Conservation (phyloP, 2,329 filamentous ascomycete species). For the Hyphodiscus sp. region DNA sequence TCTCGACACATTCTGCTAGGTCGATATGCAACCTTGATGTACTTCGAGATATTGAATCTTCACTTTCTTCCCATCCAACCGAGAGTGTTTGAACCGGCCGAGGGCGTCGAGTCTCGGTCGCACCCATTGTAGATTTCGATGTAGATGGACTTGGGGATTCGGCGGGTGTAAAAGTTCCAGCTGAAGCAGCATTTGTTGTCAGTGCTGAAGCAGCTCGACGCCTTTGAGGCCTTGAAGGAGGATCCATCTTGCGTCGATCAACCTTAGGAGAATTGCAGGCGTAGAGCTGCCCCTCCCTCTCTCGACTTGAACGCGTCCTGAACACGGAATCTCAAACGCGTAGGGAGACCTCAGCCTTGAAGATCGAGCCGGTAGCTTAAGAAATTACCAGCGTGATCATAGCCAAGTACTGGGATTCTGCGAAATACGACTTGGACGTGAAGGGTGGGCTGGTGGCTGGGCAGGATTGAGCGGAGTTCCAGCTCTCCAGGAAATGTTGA, state of each 20-base stretch:
- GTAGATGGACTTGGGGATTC: slow-evolving; percentile 24
- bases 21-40: slow-evolving; percentile 38
- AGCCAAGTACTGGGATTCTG: slow-evolving; percentile 10
- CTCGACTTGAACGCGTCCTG: slow-evolving; percentile 21
- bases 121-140: slow-evolving; percentile 19
- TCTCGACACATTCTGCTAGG: slow-evolving; percentile 59
- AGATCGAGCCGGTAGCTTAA: slow-evolving; percentile 16
- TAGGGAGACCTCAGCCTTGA: slow-evolving; percentile 15
- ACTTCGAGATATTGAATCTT: slow-evolving; percentile 17
- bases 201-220: slow-evolving; percentile 17
- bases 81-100: slow-evolving; percentile 23
- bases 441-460: slow-evolving; percentile 4
- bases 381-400: slow-evolving; percentile 17
- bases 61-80: slow-evolving; percentile 24
- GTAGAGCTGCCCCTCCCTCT: slow-evolving; percentile 2
- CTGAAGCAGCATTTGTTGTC: slow-evolving; percentile 4
- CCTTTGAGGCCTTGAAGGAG: slow-evolving; percentile 19
- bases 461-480: neutral
- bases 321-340: slow-evolving; percentile 20
- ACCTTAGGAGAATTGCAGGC: neutral
- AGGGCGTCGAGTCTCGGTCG: slow-evolving; percentile 17
- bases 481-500: neutral
- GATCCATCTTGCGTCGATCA: slow-evolving; percentile 20
- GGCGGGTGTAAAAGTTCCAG: slow-evolving; percentile 16
- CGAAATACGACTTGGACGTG: slow-evolving; percentile 4